Evolutionary conservation across 192 early-diverging fungal genomes (phyloP), one percentile per base, ranked within the genome.

Genomic region (Backusella tarrabulga): DNA sequence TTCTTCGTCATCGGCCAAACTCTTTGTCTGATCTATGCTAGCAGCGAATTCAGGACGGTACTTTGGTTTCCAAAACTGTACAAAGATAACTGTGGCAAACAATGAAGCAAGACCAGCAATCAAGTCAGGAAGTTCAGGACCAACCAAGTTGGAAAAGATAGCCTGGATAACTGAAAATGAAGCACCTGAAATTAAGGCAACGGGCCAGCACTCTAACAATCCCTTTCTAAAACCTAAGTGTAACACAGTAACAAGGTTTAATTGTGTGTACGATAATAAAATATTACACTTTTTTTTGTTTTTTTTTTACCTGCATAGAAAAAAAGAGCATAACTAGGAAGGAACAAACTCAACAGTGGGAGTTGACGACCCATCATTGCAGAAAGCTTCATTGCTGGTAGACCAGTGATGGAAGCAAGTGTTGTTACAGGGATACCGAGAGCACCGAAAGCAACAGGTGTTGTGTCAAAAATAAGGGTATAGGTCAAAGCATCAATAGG

Each of bases 391-490:
- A 71, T 80, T 26, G 54, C 76, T 11, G 76, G 40, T 29, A 83
- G 44, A 8, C 79, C 79, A 34, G 82, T 83, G 19, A 83, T 38
- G 1, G 73, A 54, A 29, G 82, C 78, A 29, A 83, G 46, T 44
- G 82, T 83, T 14, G 82, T 83, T n/a, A 83, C 79, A 32, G 82
- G 79, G 41, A 83, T 79, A 56, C 82, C 82, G 0, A 83, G 63
- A 52, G 82, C 82, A 72, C 81, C 81, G 46, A 79, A 79, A 54
- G 77, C 81, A 54, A 78, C 81, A 17, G 77, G 77, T 5, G 79
- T 80, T 0, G 82, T 83, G 32, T 83, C 82, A 71, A 83, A 83
- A 15, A 83, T 63, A 4, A 83, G 67, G 5, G 79, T 80, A 15
- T 75, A 79, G 1, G 60, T 67, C n/a, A 83, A 68, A 1, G 82